Evolutionary conservation across 2,329 filamentous ascomycete species (phyloP).

Genomic region (Chaetoscypha palmicola): DNA sequence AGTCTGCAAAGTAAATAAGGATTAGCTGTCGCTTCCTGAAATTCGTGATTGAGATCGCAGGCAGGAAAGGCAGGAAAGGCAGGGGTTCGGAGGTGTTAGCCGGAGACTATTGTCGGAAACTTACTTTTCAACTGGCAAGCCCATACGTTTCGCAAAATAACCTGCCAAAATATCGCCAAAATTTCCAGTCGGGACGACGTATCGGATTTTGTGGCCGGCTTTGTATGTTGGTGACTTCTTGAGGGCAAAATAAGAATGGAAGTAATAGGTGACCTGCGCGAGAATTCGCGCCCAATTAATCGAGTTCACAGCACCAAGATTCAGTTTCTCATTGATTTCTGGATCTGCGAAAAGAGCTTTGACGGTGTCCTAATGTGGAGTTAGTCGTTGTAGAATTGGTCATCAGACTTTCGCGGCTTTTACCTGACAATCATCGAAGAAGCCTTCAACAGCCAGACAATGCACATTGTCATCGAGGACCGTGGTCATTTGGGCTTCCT

Average conservation of each 20-base stretch:
- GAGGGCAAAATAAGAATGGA: constrained; percentile 86
- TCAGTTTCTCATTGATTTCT: constrained; percentile 73
- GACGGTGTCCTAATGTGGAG: constrained; percentile 63
- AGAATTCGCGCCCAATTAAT: constrained; percentile 96
- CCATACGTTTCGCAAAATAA: constrained; percentile 88
- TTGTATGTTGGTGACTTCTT: constrained; percentile 54
- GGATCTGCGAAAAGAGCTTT: constrained; percentile 87
- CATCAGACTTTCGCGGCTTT: constrained; percentile 13
- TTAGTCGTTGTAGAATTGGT: background rate
- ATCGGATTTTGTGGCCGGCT: constrained; percentile 64
- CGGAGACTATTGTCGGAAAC: too few species aligned
- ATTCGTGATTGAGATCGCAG: too few species aligned
- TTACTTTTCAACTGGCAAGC: constrained; percentile 70
- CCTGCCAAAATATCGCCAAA: constrained; percentile 93
- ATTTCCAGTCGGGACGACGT: constrained; percentile 90
- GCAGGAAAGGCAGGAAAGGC: too few species aligned
- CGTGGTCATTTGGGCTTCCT: constrained; percentile 96
- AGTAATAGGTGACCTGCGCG: constrained; percentile 96
- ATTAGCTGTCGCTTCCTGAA: too few species aligned
- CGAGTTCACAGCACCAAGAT: constrained; percentile 88
- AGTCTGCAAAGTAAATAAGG: too few species aligned
- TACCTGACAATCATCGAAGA: constrained; percentile 93
- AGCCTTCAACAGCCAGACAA: constrained; percentile 82
- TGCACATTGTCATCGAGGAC: constrained; percentile 86
- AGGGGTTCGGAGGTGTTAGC: too few species aligned